Percentiles rank a stretch among this genome's conserved stretches.
Evolutionary conservation across 192 early-diverging fungal species (phyloP).

Genomic region (Phycomyces nitens): DNA sequence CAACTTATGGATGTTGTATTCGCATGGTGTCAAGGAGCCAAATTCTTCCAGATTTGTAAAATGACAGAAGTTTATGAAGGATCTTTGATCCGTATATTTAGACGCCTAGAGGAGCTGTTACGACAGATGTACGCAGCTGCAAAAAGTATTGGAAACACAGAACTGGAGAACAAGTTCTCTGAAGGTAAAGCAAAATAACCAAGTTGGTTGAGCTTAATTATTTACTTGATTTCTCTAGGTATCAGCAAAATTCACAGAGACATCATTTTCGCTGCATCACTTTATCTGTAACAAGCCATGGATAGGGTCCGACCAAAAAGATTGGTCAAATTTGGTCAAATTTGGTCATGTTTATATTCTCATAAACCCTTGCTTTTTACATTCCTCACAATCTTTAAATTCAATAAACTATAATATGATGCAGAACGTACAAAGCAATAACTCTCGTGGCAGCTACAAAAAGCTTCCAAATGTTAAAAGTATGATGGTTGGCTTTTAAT

Average conservation of each 20-base stretch:
- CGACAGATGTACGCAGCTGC: slow-evolving; percentile 87
- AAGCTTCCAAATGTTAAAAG: too few relatives aligned
- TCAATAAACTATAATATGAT: background rate
- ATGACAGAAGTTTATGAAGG: slow-evolving; percentile 97
- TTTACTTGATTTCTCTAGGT: slow-evolving; percentile 29
- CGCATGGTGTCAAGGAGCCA: slow-evolving; percentile 88
- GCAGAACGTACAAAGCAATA: too few relatives aligned
- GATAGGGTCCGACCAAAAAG: too few relatives aligned
- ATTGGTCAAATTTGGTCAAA: too few relatives aligned
- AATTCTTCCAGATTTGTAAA: slow-evolving; percentile 91
- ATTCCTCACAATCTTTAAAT: too few relatives aligned
- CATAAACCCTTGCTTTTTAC: too few relatives aligned
- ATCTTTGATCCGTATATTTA: slow-evolving; percentile 83
- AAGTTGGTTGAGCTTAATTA: background rate
- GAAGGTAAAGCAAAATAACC: slow-evolving; percentile 49
- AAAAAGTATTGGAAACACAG: slow-evolving; percentile 91
- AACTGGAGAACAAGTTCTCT: slow-evolving; percentile 92
- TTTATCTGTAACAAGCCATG: slow-evolving; percentile 69
- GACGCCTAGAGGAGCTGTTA: slow-evolving; percentile 86
- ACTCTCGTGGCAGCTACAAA: too few relatives aligned
- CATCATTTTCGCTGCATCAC: slow-evolving; percentile 93
- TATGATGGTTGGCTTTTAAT: too few relatives aligned
- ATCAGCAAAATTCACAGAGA: slow-evolving; percentile 92
- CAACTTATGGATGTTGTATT: slow-evolving; percentile 95
- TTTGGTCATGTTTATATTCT: too few relatives aligned